phyloP scores from a whole-genome alignment of 148 eudicot species.

The Amaranthus hypochondriacus region DNA sequence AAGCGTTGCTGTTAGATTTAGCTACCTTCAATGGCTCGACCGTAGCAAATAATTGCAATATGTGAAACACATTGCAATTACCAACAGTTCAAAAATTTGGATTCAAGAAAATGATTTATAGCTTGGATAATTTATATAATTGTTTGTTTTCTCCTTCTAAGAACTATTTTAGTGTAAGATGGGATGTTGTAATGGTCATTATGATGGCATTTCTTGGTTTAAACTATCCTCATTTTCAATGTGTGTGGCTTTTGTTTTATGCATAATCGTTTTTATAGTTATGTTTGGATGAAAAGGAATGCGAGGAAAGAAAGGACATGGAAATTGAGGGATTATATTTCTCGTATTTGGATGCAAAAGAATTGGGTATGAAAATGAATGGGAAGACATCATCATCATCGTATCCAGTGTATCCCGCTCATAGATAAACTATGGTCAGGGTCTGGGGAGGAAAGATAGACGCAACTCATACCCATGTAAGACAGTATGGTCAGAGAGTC shows the following conservation, averaged over 20 bases:
- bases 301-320: no score
- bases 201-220: conserved; percentile 2
- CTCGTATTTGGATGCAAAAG: no score
- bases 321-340: no score
- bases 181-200: background rate
- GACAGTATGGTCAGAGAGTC: no score
- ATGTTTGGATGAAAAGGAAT: no score
- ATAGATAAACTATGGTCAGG: no score
- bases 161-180: conserved; percentile 7
- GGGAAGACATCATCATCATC: no score
- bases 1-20: conserved; percentile 72
- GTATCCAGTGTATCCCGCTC: no score
- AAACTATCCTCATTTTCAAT: background rate
- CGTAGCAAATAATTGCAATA: conserved; percentile 18
- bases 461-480: no score
- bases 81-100: background rate
- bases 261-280: background rate
- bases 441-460: no score
- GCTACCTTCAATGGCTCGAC: conserved; percentile 60
- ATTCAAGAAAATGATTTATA: background rate
- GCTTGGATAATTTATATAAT: background rate
- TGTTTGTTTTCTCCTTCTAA: background rate
- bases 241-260: background rate
- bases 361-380: no score
- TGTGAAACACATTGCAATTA: conserved; percentile 13